phyloP scores from a whole-genome alignment of 192 early-diverging fungal genomes.

The Gigaspora rosea region DNA sequence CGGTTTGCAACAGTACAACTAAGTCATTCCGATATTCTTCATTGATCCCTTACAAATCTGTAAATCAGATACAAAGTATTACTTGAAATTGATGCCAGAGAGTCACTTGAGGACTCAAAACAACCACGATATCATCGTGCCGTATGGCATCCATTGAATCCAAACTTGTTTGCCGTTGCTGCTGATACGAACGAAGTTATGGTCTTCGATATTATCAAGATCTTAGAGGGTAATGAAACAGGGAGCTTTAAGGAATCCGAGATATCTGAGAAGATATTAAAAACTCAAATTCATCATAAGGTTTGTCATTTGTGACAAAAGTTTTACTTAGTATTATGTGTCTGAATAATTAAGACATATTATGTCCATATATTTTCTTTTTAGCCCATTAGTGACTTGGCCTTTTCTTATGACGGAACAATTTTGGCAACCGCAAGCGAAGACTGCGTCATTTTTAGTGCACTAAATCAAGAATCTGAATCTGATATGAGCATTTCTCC shows the following conservation, averaged over 20 bases:
- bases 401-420: constrained; percentile 48
- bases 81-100: constrained; percentile 41
- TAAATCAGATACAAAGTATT: constrained; percentile 25
- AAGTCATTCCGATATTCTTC: neutral
- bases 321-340: neutral
- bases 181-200: constrained; percentile 46
- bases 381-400: constrained; percentile 46
- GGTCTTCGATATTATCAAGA: constrained; percentile 34
- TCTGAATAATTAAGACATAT: neutral
- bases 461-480: constrained; percentile 9
- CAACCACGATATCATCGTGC: constrained; percentile 44
- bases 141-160: constrained; percentile 43
- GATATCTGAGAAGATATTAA: constrained; percentile 33
- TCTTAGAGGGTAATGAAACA: constrained; percentile 29
- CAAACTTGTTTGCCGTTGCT: constrained; percentile 43
- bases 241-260: constrained; percentile 36
- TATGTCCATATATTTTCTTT: neutral
- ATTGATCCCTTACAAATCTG: neutral
- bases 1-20: neutral
- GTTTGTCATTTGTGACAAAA: constrained; percentile 28
- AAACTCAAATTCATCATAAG: constrained; percentile 41
- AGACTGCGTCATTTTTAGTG: constrained; percentile 43
- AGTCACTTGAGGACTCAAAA: constrained; percentile 29
- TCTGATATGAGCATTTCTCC: constrained; percentile 3
- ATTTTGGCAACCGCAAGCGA: constrained; percentile 47